Percentiles rank a stretch among this genome's conserved stretches.
phyloP scores from a whole-genome alignment of 169 alveolate species.

The Plasmodium billcollinsi region DNA sequence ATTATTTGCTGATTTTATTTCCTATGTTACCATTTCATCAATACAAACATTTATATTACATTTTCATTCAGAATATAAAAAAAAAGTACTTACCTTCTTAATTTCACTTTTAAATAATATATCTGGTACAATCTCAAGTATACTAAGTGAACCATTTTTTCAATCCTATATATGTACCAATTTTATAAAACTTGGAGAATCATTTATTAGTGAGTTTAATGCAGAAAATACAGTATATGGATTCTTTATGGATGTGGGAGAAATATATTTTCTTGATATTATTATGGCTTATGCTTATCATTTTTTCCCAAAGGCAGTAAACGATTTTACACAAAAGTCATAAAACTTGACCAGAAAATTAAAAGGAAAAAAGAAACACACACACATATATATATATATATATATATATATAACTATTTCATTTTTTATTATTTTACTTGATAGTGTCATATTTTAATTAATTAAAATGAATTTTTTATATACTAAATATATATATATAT shows the following conservation, averaged over 20 bases:
- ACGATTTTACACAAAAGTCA: slow-evolving; percentile 32
- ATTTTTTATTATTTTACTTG: background rate
- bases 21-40: slow-evolving; percentile 68
- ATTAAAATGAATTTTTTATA: no score
- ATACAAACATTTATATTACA: slow-evolving; percentile 53
- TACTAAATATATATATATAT: no score
- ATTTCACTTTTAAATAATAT: slow-evolving; percentile 28
- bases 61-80: slow-evolving; percentile 63
- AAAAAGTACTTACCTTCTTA: slow-evolving; percentile 26
- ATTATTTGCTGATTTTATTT: slow-evolving; percentile 58
- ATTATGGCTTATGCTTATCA: slow-evolving; percentile 41
- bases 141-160: slow-evolving; percentile 54
- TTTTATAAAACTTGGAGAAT: slow-evolving; percentile 44
- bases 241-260: slow-evolving; percentile 64
- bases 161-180: slow-evolving; percentile 65
- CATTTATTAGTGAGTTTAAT: slow-evolving; percentile 58
- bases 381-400: background rate
- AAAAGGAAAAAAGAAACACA: background rate
- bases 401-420: background rate
- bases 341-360: background rate
- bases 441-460: no score
- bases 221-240: slow-evolving; percentile 60
- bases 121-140: slow-evolving; percentile 47
- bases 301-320: slow-evolving; percentile 38
- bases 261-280: slow-evolving; percentile 38